These are phyloP conservation scores for Phyllosticta citriasiana DNA, from an alignment of 2,329 filamentous ascomycete species.

Conservation along the genomic window DNA sequence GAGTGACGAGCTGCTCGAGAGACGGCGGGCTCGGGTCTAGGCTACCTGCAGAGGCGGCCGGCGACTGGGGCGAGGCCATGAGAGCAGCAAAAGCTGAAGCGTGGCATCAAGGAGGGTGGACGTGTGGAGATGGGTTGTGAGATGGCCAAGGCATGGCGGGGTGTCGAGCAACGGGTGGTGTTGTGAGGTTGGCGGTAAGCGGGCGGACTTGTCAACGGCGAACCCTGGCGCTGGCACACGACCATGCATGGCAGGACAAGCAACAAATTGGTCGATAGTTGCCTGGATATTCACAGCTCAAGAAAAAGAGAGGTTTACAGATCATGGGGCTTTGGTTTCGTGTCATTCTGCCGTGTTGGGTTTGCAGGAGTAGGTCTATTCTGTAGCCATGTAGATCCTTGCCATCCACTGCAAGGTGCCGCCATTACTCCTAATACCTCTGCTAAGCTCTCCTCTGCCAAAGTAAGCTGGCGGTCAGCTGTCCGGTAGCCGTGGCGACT, in stretches of 20 bases:
- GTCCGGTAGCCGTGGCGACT: not conserved
- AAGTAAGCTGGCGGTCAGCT: not conserved
- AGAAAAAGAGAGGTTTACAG: no score
- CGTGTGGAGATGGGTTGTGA: not conserved
- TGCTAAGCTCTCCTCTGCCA: no score
- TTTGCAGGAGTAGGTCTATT: no score
- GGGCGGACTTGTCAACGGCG: constrained; percentile 3
- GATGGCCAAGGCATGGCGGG: not conserved
- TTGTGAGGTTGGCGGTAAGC: not conserved
- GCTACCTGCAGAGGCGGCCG: constrained; percentile 30
- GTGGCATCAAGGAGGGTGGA: constrained; percentile 1
- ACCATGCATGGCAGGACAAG: not conserved
- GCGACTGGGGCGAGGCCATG: constrained; percentile 28
- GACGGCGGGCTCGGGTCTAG: constrained; percentile 28
- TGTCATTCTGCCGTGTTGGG: no score
- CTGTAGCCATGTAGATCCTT: no score
- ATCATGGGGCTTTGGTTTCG: no score
- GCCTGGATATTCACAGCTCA: no score
- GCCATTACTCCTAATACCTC: no score
- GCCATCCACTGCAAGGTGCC: no score
- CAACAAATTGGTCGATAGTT: no score
- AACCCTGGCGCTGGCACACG: not conserved
- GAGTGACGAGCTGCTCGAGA: constrained; percentile 70
- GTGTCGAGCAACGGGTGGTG: constrained; percentile 4
- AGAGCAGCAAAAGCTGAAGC: not conserved